Percentiles rank a stretch among this genome's conserved stretches.
Evolutionary conservation across 179 eudicot species (phyloP).

Genomic region (Silene vulgaris): DNA sequence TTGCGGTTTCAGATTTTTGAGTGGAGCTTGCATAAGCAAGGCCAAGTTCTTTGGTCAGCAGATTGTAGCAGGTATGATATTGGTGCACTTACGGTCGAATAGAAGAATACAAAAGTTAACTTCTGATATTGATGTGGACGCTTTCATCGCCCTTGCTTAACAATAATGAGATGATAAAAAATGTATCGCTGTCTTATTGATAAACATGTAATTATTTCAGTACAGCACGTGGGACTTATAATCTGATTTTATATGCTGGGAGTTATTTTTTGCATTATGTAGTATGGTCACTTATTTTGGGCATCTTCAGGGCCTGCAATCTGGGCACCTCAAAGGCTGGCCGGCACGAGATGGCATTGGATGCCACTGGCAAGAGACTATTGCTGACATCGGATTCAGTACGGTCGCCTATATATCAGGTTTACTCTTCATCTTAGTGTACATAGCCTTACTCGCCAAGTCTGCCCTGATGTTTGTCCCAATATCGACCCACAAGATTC

Average conservation of each 20-base stretch:
- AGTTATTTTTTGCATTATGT: not conserved
- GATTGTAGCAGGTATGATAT: slow-evolving; percentile 79
- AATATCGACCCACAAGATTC: not conserved
- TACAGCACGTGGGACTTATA: not conserved
- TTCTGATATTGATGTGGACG: too few relatives aligned
- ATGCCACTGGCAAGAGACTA: slow-evolving; percentile 77
- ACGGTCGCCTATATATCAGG: slow-evolving; percentile 92
- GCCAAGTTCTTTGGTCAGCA: slow-evolving; percentile 87
- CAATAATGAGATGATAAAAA: not conserved
- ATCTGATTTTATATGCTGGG: not conserved
- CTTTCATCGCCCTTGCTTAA: too few relatives aligned
- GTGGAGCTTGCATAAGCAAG: slow-evolving; percentile 98
- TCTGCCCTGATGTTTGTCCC: not conserved
- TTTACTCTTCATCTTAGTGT: slow-evolving; percentile 19
- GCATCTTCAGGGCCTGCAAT: slow-evolving; percentile 50
- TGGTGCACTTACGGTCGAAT: not conserved
- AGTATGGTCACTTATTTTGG: slow-evolving; percentile 18
- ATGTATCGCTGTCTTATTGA: not conserved
- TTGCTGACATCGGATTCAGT: slow-evolving; percentile 80
- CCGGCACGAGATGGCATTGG: slow-evolving; percentile 86
- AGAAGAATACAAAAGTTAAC: too few relatives aligned
- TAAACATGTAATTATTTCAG: not conserved
- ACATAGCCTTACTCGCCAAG: not conserved
- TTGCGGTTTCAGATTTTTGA: slow-evolving; percentile 58
- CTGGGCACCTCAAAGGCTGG: slow-evolving; percentile 29